A percentile compares a stretch with the other conserved stretches of the same genome.
phyloP scores from a whole-genome alignment of 805 yeast species.

The Kregervanrija delftensis region DNA sequence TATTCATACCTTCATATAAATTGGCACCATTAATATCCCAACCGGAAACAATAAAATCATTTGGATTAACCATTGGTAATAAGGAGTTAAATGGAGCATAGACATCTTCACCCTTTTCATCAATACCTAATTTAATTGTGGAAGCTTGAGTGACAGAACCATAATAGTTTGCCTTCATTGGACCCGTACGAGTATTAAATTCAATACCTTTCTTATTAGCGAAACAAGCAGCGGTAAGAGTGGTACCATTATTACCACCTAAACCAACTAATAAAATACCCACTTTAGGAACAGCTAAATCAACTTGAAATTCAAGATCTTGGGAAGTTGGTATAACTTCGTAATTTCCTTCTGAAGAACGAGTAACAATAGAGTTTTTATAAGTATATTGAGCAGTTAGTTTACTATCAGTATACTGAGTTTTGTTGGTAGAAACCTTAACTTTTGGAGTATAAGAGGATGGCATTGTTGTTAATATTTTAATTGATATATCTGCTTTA shows the following conservation, averaged over 20 bases:
- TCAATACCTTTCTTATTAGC: conserved; percentile 77
- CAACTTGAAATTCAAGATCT: conserved; percentile 82
- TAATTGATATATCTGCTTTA: too few species aligned
- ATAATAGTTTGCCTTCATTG: conserved; percentile 65
- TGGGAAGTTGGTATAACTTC: conserved; percentile 63
- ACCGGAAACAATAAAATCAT: conserved; percentile 84
- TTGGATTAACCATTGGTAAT: conserved; percentile 84
- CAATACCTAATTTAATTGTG: conserved; percentile 85
- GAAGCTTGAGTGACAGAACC: conserved; percentile 95
- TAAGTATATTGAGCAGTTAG: conserved; percentile 60
- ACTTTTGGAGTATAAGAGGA: conserved; percentile 34
- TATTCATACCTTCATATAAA: conserved; percentile 70
- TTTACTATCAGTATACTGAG: conserved; percentile 41
- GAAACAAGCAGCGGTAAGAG: conserved; percentile 74
- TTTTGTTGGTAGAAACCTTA: conserved; percentile 49
- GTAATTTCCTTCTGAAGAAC: conserved; percentile 41
- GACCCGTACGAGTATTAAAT: conserved; percentile 80
- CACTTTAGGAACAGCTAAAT: conserved; percentile 71
- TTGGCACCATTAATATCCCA: conserved; percentile 85
- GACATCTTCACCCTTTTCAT: conserved; percentile 72
- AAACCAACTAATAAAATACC: conserved; percentile 90
- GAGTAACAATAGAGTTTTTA: conserved; percentile 68
- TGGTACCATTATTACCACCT: conserved; percentile 96
- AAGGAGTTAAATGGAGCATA: conserved; percentile 88
- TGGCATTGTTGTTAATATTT: conserved; percentile 18